These are phyloP conservation scores for Protomyces inouyei DNA, from an alignment of 1,139 yeast genomes.

Conservation along the genomic window DNA sequence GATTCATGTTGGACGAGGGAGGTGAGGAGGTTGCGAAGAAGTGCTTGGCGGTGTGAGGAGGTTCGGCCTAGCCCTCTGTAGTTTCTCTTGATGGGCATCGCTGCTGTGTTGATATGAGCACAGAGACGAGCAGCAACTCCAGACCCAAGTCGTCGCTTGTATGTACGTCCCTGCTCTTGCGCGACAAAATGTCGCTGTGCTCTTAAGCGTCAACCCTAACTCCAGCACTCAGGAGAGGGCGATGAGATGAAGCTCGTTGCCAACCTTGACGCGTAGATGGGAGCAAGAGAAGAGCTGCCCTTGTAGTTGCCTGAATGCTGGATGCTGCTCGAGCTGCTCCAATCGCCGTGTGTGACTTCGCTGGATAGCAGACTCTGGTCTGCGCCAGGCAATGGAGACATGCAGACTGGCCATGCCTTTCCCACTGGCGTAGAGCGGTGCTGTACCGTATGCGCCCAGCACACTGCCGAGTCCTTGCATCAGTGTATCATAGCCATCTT, in stretches of 20 bases:
- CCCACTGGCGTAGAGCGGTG: not conserved
- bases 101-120: not conserved
- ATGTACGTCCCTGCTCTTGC: not conserved
- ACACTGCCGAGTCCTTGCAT: not conserved
- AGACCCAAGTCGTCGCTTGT: not conserved
- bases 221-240: not conserved
- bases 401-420: not conserved
- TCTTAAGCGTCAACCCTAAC: not conserved
- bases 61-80: constrained; percentile 26
- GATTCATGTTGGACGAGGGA: constrained; percentile 65
- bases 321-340: not conserved
- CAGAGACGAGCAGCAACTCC: not conserved
- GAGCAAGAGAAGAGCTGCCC: not conserved
- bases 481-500: not conserved
- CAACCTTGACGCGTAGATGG: not conserved
- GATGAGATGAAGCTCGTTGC: not conserved
- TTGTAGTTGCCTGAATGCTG: not conserved
- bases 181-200: not conserved
- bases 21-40: constrained; percentile 56
- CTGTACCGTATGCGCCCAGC: not conserved
- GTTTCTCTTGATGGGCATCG: constrained; percentile 24
- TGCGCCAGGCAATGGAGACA: not conserved
- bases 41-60: constrained; percentile 25
- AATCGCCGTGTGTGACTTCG: no score
- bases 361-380: no score